Evolutionary conservation across 352 stramenopile species (phyloP).

Genomic region (Pythium brachiatum): DNA sequence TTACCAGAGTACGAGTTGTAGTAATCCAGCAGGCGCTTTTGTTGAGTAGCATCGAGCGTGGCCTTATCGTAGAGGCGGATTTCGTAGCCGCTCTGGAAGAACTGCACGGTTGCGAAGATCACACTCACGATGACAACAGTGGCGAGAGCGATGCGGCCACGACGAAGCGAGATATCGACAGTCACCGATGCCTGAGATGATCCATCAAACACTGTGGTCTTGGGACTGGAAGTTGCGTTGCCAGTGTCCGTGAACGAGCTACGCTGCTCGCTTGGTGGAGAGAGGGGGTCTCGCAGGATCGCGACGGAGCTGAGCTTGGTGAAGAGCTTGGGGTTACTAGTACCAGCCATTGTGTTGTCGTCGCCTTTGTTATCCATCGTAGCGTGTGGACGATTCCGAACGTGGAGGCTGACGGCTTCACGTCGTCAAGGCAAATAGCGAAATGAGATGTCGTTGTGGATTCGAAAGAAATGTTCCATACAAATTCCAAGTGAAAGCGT

Average conservation of each 20-base stretch:
- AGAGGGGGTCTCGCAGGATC: neutral
- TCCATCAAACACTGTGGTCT: neutral
- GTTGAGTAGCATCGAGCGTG: neutral
- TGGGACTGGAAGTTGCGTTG: no score
- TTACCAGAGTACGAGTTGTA: slow-evolving; percentile 1
- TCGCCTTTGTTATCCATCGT: no score
- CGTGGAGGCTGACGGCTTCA: no score
- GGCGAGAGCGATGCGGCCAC: neutral
- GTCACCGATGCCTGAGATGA: neutral
- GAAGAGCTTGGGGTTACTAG: no score
- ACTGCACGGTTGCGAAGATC: neutral
- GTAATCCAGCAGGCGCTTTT: neutral
- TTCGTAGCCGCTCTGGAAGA: neutral
- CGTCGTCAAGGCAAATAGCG: no score
- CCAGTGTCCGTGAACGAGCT: no score
- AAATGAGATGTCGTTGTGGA: no score
- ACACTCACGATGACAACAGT: neutral
- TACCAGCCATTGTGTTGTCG: no score
- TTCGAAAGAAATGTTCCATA: no score
- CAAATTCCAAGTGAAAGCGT: no score
- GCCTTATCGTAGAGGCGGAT: neutral
- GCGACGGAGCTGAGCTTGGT: neutral
- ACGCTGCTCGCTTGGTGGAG: neutral
- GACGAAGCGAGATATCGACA: neutral
- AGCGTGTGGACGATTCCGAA: no score